These are phyloP conservation scores for Annona cherimola DNA, from an alignment of 164 flowering plant species.

Conservation along the genomic window DNA sequence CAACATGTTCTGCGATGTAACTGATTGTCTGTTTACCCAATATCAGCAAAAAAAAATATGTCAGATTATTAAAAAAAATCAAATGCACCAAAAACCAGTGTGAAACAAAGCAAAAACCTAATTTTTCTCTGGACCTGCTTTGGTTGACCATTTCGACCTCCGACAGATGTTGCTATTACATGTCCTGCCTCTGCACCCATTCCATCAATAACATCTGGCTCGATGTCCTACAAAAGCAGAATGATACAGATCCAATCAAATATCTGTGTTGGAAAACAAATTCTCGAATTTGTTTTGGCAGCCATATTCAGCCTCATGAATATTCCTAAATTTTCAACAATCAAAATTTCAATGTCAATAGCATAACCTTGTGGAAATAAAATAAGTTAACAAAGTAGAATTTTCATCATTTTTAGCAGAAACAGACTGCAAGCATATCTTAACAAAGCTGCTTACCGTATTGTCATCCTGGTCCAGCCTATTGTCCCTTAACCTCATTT, in stretches of 20 bases:
- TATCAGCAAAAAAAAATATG: neutral
- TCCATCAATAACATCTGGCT: constrained; percentile 83
- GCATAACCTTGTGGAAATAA: neutral
- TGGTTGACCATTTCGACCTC: constrained; percentile 83
- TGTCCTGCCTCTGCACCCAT: constrained; percentile 88
- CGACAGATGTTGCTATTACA: constrained; percentile 70
- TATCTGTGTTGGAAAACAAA: neutral
- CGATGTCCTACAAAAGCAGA: constrained; percentile 65
- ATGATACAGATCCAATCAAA: neutral
- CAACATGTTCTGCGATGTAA: constrained; percentile 91
- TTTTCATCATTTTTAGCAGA: neutral
- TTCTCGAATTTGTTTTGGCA: neutral
- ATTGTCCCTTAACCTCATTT: constrained; percentile 76
- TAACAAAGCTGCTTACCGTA: constrained; percentile 37
- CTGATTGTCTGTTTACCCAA: constrained; percentile 51
- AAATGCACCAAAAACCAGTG: neutral
- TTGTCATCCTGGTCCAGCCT: constrained; percentile 66
- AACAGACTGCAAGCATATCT: neutral
- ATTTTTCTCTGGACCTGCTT: constrained; percentile 57
- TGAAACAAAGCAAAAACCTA: neutral
- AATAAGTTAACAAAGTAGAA: neutral
- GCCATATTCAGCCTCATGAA: neutral
- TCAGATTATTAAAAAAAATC: constrained; percentile 5
- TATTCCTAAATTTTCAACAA: neutral
- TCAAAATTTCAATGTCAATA: neutral